phyloP scores from a whole-genome alignment of 1,284 basidiomycete genomes.

The Singerocomus rubriflavus region DNA sequence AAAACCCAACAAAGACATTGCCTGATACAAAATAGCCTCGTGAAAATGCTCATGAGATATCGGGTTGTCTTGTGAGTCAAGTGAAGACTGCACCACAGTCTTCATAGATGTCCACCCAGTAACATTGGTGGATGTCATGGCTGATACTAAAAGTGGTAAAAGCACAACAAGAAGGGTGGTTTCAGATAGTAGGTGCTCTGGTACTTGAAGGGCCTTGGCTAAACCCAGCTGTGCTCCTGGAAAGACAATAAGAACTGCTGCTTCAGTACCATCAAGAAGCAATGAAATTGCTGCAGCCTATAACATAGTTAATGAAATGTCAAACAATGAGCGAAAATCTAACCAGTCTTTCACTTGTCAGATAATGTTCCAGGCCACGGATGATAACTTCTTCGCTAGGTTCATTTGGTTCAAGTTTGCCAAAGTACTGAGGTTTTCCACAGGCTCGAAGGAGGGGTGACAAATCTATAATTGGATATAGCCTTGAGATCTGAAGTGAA shows the following conservation, averaged over 20 bases:
- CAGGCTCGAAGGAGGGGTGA: constrained; percentile 46
- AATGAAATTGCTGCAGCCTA: constrained; percentile 54
- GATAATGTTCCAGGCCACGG: constrained; percentile 41
- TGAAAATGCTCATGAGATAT: constrained; percentile 1
- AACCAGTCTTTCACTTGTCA: constrained; percentile 47
- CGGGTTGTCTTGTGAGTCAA: neutral
- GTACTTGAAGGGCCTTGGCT: constrained; percentile 32
- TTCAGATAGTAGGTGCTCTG: constrained; percentile 19
- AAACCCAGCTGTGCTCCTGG: constrained; percentile 31
- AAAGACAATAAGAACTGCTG: constrained; percentile 45
- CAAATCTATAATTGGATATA: constrained; percentile 48
- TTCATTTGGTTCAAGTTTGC: constrained; percentile 40
- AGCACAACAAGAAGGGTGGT: constrained; percentile 27
- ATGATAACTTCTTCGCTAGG: constrained; percentile 41
- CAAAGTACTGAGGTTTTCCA: constrained; percentile 49
- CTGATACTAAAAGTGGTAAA: constrained; percentile 26
- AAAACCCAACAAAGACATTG: constrained; percentile 26
- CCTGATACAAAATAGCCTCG: constrained; percentile 20
- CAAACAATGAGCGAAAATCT: constrained; percentile 11
- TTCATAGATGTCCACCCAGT: constrained; percentile 20
- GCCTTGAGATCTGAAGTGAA: constrained; percentile 43
- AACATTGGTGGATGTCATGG: constrained; percentile 5
- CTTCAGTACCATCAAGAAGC: constrained; percentile 41
- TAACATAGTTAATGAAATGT: constrained; percentile 1
- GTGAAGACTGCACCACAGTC: constrained; percentile 9